Evolutionary conservation across 202 grass and related monocot genomes (phyloP).

Genomic region (Bolboschoenoplectus hybrid): DNA sequence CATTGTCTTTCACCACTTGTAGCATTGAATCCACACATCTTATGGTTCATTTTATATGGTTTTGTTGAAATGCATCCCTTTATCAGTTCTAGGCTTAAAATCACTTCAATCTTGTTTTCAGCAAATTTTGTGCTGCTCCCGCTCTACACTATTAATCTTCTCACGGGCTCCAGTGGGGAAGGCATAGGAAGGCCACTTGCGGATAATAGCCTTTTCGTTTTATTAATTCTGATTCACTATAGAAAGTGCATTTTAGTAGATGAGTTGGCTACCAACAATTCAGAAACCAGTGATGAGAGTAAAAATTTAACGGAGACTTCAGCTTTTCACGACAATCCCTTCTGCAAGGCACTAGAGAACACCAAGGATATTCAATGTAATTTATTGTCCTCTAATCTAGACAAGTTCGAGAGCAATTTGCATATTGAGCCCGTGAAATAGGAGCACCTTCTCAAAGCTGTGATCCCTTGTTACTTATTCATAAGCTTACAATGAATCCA

Average conservation of each 20-base stretch:
- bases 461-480: background rate
- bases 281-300: constrained; percentile 52
- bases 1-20: constrained; percentile 13
- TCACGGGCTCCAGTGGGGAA: constrained; percentile 72
- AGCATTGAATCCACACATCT: background rate
- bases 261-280: constrained; percentile 50
- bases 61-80: background rate
- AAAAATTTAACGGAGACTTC: constrained; percentile 56
- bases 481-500: constrained; percentile 26
- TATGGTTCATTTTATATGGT: constrained; percentile 2
- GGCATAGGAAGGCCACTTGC: constrained; percentile 69
- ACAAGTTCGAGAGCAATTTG: constrained; percentile 16
- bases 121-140: constrained; percentile 91
- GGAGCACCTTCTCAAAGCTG: background rate
- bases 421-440: constrained; percentile 7
- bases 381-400: background rate
- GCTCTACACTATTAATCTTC: constrained; percentile 92
- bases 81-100: constrained; percentile 25
- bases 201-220: constrained; percentile 84
- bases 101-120: constrained; percentile 49
- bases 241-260: constrained; percentile 69
- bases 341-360: constrained; percentile 86
- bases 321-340: constrained; percentile 87
- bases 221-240: constrained; percentile 89
- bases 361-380: constrained; percentile 95